These are phyloP conservation scores for Pichia sp. DNA, from an alignment of 1,139 yeast genomes.

Conservation along the genomic window DNA sequence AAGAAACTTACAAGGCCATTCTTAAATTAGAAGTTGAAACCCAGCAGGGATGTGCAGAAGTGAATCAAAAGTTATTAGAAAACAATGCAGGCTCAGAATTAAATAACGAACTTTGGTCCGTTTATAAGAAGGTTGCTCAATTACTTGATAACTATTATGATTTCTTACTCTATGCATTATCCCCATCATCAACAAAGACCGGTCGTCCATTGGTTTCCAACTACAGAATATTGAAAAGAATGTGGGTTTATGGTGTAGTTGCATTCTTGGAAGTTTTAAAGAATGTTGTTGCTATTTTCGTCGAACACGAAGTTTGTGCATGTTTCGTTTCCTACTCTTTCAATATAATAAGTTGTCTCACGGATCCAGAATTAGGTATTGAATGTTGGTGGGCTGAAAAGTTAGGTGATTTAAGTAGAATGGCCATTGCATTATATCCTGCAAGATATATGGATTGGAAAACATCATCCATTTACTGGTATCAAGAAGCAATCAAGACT, in stretches of 20 bases:
- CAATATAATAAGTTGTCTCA: conserved; percentile 34
- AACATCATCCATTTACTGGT: conserved; percentile 76
- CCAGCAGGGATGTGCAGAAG: conserved; percentile 63
- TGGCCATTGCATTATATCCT: conserved; percentile 80
- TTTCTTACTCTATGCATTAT: conserved; percentile 65
- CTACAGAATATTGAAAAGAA: conserved; percentile 71
- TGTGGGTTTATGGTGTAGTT: conserved; percentile 85
- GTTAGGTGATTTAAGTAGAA: conserved; percentile 73
- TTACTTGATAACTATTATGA: conserved; percentile 69
- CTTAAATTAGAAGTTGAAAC: conserved; percentile 67
- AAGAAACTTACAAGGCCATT: conserved; percentile 70
- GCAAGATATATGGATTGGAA: conserved; percentile 82
- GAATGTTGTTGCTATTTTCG: conserved; percentile 51
- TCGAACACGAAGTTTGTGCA: conserved; percentile 37
- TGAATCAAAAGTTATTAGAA: conserved; percentile 51
- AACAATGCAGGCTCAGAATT: conserved; percentile 49
- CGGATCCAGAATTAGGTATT: conserved; percentile 34
- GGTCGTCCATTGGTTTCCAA: conserved; percentile 74
- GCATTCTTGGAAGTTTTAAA: conserved; percentile 78
- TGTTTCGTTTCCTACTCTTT: conserved; percentile 35
- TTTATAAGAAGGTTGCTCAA: conserved; percentile 64
- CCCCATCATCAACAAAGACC: conserved; percentile 64
- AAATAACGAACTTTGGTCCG: conserved; percentile 66
- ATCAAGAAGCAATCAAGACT: conserved; percentile 63
- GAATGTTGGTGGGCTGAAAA: conserved; percentile 79